Conservation (phyloP, 1,284 basidiomycete genomes). For the Sphagnurus paluster region DNA sequence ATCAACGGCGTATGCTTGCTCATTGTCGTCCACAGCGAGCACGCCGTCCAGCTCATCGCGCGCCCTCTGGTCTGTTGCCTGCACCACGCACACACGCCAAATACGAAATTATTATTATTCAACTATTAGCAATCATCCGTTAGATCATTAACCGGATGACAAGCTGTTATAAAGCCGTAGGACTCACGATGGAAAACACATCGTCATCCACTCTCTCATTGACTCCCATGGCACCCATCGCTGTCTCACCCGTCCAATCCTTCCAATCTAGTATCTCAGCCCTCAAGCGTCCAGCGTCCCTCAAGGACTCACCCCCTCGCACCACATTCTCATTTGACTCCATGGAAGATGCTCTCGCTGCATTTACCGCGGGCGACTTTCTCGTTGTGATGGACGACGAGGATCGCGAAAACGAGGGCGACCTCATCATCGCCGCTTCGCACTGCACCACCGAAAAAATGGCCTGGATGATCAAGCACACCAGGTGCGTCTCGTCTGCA, state of each 20-base stretch:
- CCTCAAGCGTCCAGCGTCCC: conserved; percentile 23
- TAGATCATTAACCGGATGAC: no score
- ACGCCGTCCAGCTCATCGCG: neutral
- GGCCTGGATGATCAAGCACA: conserved; percentile 99
- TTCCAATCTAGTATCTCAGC: conserved; percentile 16
- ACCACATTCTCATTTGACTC: conserved; percentile 59
- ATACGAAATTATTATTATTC: no score
- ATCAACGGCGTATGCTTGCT: neutral
- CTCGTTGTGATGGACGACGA: conserved; percentile 97
- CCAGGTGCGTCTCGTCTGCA: conserved; percentile 61
- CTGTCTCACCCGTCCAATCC: conserved; percentile 15
- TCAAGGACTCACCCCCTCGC: conserved; percentile 29
- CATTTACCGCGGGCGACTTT: conserved; percentile 84
- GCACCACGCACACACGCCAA: no score
- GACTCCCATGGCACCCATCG: conserved; percentile 24
- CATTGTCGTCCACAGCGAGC: conserved; percentile 6
- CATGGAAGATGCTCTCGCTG: conserved; percentile 79
- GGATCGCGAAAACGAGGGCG: conserved; percentile 91
- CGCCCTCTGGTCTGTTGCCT: no score
- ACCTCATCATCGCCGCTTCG: conserved; percentile 84
- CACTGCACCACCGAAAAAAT: conserved; percentile 92
- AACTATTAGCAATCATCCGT: no score
- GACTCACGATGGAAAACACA: no score
- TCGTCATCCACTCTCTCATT: conserved; percentile 16
- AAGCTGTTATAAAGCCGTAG: conserved; percentile 22